A percentile compares a stretch with the other conserved stretches of the same genome.
These are phyloP conservation scores for Amaranthus palmeri DNA, from an alignment of 148 eudicot species.

Conservation along the genomic window DNA sequence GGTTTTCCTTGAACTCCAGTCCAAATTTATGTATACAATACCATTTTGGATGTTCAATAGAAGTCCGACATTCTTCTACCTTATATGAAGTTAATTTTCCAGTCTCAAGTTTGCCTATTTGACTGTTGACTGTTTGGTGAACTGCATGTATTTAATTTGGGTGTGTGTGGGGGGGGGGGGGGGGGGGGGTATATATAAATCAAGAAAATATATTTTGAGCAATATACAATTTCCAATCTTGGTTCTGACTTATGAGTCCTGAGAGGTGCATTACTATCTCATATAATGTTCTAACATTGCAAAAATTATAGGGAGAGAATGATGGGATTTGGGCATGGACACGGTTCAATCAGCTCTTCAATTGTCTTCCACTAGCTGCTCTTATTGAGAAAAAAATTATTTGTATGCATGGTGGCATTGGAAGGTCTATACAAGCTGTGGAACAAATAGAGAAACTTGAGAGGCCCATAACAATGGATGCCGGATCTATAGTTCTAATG, in stretches of 20 bases:
- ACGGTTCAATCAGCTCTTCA: slow-evolving; percentile 90
- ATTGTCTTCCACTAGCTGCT: slow-evolving; percentile 91
- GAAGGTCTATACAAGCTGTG: slow-evolving; percentile 82
- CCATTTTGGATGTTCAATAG: not conserved
- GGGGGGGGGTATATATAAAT: not conserved
- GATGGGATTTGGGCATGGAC: slow-evolving; percentile 99
- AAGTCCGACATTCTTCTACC: not conserved
- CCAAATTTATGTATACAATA: not conserved
- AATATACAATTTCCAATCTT: not conserved
- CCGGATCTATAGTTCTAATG: slow-evolving; percentile 89
- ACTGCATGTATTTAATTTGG: not conserved
- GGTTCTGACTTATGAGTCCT: not conserved
- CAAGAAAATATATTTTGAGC: not conserved
- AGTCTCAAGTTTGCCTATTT: not conserved
- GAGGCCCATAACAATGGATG: slow-evolving; percentile 97
- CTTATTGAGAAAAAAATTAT: slow-evolving; percentile 93
- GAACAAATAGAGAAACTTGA: slow-evolving; percentile 96
- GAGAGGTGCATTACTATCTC: not conserved
- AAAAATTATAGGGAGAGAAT: slow-evolving; percentile 67
- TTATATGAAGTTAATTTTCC: not conserved
- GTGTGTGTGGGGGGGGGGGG: not conserved
- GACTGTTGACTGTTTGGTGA: not conserved
- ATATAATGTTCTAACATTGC: slow-evolving; percentile 20
- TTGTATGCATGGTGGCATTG: slow-evolving; percentile 99
- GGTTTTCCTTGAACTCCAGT: not conserved